Percentiles rank a stretch among this genome's conserved stretches.
These are phyloP conservation scores for Ogataea chonburiensis DNA, from an alignment of 805 yeast genomes.

Conservation along the genomic window DNA sequence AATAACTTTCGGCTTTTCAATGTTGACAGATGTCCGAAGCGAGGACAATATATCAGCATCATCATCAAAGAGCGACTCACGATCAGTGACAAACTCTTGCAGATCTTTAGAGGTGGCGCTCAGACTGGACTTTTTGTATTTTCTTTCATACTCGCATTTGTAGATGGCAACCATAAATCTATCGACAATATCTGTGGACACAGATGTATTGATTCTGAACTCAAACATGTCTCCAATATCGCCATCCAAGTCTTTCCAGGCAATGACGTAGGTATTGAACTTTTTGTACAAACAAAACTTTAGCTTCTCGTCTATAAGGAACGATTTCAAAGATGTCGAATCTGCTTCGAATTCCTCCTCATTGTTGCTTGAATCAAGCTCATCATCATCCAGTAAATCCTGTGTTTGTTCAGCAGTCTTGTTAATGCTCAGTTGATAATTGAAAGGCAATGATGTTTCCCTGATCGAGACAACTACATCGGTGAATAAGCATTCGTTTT, in stretches of 20 bases:
- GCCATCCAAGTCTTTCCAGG: constrained; percentile 85
- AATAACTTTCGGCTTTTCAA: constrained; percentile 3
- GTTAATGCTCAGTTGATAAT: constrained; percentile 69
- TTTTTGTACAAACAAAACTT: constrained; percentile 52
- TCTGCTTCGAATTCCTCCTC: constrained; percentile 34
- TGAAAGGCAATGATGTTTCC: constrained; percentile 61
- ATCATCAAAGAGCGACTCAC: constrained; percentile 26
- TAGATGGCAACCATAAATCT: constrained; percentile 61
- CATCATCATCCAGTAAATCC: constrained; percentile 42
- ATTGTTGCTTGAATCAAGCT: constrained; percentile 43
- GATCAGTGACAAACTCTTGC: constrained; percentile 52
- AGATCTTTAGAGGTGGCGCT: constrained; percentile 48
- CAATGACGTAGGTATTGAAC: constrained; percentile 51
- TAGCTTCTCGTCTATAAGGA: constrained; percentile 61
- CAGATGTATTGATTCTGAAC: constrained; percentile 64
- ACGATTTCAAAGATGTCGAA: constrained; percentile 66
- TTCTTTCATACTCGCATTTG: constrained; percentile 74
- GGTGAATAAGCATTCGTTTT: constrained; percentile 74
- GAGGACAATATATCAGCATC: constrained; percentile 22
- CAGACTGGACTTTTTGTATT: constrained; percentile 55
- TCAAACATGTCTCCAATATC: constrained; percentile 84
- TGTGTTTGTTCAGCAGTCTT: constrained; percentile 71
- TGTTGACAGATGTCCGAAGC: constrained; percentile 19
- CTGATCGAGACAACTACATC: constrained; percentile 77
- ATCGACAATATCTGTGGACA: constrained; percentile 55